Evolutionary conservation across 768 basidiomycete species (phyloP), one percentile per base, ranked within the genome.

Genomic region (Suillus brevipes): DNA sequence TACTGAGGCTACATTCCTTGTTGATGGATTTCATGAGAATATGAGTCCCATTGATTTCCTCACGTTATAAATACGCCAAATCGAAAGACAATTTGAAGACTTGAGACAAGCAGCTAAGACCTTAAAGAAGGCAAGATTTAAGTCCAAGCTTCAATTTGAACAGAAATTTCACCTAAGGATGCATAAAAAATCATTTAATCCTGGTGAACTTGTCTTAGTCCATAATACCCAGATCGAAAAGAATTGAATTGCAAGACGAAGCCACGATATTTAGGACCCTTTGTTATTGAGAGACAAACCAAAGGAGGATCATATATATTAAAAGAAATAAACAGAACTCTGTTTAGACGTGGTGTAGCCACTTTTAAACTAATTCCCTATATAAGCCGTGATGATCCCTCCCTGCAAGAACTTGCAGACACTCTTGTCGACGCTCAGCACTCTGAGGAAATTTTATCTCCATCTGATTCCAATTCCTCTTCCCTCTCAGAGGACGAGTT

Each of bases 181-280:
- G n/a, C 61, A 52, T 1, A 62, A 70, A 20, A 73, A 59, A 13
- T 50, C 70, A 25, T 81, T 78, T 63, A 14, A 71, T 37, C 67
- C 65, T 9, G 79, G 80, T 25, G 68, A 70, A 0, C 65, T 82
- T 0, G 78, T 81, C 0, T 68, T 84, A 0, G 71, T 81, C 0
- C 58, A 73, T 5, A 82, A 84, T 61, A 75, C 75, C 0, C 34
- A 62, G 0, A 61, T 78, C 2, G 76, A 34, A 76, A 70, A 34
- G 67, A 74, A 0, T 63, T 78, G 0, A 70, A 70, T 28, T 50
- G 66, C 1, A 82, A 81, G 61, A 74, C 73, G 2, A 71, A 67
- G 10, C 68, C 72, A 45, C 25, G 77, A 3, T 83, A 81, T 64
- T 55, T 78, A 16, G 81, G 81, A n/a, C 81, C 80, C 0, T 75